Percentiles rank a stretch among this genome's conserved stretches.
These are phyloP conservation scores for Yamadazyma triangularis DNA, from an alignment of 1,139 yeast species.

Conservation along the genomic window DNA sequence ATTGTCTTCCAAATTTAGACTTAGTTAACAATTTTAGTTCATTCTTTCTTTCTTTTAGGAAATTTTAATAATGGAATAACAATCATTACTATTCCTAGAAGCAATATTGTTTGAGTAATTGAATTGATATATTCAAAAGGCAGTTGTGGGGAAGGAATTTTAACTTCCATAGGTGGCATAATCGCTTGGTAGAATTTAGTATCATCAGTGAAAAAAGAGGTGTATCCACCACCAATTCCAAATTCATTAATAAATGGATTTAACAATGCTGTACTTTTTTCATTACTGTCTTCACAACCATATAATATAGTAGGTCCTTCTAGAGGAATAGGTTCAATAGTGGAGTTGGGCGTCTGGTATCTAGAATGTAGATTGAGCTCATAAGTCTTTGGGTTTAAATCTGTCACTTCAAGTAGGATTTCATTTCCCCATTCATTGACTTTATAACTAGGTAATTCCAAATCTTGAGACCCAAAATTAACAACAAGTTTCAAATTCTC, in stretches of 20 bases:
- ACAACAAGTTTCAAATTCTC: constrained; percentile 19
- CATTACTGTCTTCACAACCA: constrained; percentile 31
- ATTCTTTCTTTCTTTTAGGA: constrained; percentile 2
- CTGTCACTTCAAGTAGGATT: constrained; percentile 24
- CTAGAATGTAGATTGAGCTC: constrained; percentile 35
- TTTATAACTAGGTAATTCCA: constrained; percentile 42
- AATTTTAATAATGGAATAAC: constrained; percentile 8
- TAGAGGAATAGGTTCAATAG: constrained; percentile 1
- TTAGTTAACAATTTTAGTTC: too few relatives aligned
- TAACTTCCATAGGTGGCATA: constrained; percentile 1
- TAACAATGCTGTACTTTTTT: constrained; percentile 19
- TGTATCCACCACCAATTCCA: constrained; percentile 32
- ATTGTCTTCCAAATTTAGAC: too few relatives aligned
- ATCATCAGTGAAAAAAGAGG: constrained; percentile 35
- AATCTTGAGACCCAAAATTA: constrained; percentile 30
- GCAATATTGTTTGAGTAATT: constrained; percentile 9
- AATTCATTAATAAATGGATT: constrained; percentile 36
- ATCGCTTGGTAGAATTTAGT: constrained; percentile 35
- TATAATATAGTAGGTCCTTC: constrained; percentile 25
- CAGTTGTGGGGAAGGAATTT: constrained; percentile 10
- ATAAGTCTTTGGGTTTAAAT: constrained; percentile 8
- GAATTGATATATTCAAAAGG: constrained; percentile 9
- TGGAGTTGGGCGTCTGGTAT: constrained; percentile 28
- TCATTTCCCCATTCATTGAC: constrained; percentile 41
- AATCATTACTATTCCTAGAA: constrained; percentile 11